Conservation (phyloP, 2,329 filamentous ascomycete genomes). For the Ophiostoma novo-ulmi region DNA sequence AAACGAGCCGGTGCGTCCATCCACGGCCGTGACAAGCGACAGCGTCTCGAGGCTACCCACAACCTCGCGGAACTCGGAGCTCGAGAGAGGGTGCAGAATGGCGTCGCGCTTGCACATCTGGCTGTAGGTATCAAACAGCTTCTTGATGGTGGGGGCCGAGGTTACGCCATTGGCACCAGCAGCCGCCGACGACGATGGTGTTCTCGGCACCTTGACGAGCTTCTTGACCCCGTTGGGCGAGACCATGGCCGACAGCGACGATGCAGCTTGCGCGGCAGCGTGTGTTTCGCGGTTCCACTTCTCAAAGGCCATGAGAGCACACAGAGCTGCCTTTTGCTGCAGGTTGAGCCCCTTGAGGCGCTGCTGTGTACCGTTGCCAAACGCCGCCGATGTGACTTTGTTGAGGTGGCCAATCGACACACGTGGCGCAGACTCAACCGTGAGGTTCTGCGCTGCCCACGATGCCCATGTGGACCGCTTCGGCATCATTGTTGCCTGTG, state of each 20-base stretch:
- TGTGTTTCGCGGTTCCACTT: slow-evolving; percentile 58
- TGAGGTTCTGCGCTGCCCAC: slow-evolving; percentile 59
- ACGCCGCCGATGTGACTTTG: slow-evolving; percentile 81
- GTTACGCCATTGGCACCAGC: slow-evolving; percentile 17
- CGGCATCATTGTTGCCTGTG: slow-evolving; percentile 36
- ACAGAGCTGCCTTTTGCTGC: slow-evolving; percentile 93
- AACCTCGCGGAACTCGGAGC: slow-evolving; percentile 91
- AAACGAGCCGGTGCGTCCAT: slow-evolving; percentile 65
- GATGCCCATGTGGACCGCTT: slow-evolving; percentile 32
- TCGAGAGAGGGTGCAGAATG: slow-evolving; percentile 82
- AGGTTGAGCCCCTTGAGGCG: slow-evolving; percentile 83
- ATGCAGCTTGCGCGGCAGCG: slow-evolving; percentile 29
- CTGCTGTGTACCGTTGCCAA: slow-evolving; percentile 82
- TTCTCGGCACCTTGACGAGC: slow-evolving; percentile 23
- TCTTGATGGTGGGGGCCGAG: slow-evolving; percentile 73
- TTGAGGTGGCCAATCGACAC: slow-evolving; percentile 88
- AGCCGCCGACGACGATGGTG: slow-evolving; percentile 50
- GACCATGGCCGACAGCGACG: slow-evolving; percentile 15
- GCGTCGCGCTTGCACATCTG: slow-evolving; percentile 79
- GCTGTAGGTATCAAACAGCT: slow-evolving; percentile 78
- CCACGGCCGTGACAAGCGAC: slow-evolving; percentile 67
- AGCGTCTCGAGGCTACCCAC: slow-evolving; percentile 83
- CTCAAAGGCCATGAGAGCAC: slow-evolving; percentile 81
- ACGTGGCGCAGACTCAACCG: slow-evolving; percentile 73
- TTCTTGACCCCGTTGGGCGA: slow-evolving; percentile 22